phyloP scores from a whole-genome alignment of 306 rosid genomes.

The Castanea sativa region DNA sequence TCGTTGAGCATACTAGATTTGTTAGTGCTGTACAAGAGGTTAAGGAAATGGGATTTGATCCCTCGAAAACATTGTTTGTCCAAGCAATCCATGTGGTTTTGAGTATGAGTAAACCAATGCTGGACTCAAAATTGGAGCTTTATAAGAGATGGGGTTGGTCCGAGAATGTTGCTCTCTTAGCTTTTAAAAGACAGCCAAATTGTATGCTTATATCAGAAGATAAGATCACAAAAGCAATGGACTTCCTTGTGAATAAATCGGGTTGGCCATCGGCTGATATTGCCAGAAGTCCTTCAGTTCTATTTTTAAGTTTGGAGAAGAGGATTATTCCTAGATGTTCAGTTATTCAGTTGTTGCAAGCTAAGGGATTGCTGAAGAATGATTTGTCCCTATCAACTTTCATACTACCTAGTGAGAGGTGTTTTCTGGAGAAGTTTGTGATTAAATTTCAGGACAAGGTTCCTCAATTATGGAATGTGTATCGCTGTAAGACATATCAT shows the following conservation, averaged over 20 bases:
- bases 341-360: constrained; percentile 18
- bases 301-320: constrained; percentile 28
- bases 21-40: constrained; percentile 2
- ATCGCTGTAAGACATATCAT: constrained; percentile 12
- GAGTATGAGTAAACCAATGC: background rate
- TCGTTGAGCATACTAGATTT: constrained; percentile 2
- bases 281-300: background rate
- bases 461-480: constrained; percentile 25
- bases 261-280: constrained; percentile 7
- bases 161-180: constrained; percentile 1
- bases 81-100: constrained; percentile 6
- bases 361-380: constrained; percentile 21
- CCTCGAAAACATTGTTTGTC: constrained; percentile 7
- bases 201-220: constrained; percentile 21
- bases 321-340: constrained; percentile 27
- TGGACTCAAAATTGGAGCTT: constrained; percentile 15
- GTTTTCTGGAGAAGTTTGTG: constrained; percentile 23
- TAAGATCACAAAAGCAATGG: constrained; percentile 20
- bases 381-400: background rate
- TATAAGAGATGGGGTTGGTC: constrained; percentile 36
- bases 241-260: constrained; percentile 25
- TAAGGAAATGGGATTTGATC: constrained; percentile 19
- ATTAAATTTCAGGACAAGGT: constrained; percentile 14
- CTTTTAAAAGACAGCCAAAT: constrained; percentile 18
- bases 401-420: background rate